Evolutionary conservation across 192 early-diverging fungal species (phyloP).

Genomic region (Backusella sp.): DNA sequence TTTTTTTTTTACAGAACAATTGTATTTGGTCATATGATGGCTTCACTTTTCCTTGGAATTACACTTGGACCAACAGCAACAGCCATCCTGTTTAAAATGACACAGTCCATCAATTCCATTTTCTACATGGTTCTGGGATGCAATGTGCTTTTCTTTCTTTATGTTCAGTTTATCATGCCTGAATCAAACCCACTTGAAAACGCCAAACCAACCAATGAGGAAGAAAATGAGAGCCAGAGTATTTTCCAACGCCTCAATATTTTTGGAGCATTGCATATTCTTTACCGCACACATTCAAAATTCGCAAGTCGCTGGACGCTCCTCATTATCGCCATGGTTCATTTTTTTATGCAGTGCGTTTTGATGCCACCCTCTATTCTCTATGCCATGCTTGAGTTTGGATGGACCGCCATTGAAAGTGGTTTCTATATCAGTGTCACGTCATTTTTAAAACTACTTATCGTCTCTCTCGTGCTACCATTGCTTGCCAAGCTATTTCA

Average conservation of each 20-base stretch:
- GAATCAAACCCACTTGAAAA: slow-evolving; percentile 28
- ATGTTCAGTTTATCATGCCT: slow-evolving; percentile 19
- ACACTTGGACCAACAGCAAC: slow-evolving; percentile 6
- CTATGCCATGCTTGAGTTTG: slow-evolving; percentile 44
- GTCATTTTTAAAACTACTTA: slow-evolving; percentile 24
- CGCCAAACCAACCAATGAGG: neutral
- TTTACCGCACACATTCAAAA: slow-evolving; percentile 12
- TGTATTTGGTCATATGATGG: slow-evolving; percentile 16
- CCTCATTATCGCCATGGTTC: slow-evolving; percentile 14
- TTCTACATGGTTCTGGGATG: neutral
- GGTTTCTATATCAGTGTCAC: slow-evolving; percentile 35
- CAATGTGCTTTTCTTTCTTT: slow-evolving; percentile 11
- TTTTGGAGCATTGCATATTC: slow-evolving; percentile 28
- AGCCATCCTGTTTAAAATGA: neutral
- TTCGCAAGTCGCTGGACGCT: slow-evolving; percentile 23
- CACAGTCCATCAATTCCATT: neutral
- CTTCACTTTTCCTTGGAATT: slow-evolving; percentile 9
- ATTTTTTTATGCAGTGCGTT: slow-evolving; percentile 20
- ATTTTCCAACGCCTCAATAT: slow-evolving; percentile 30
- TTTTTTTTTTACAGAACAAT: slow-evolving; percentile 4
- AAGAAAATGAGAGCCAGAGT: neutral
- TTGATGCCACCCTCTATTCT: slow-evolving; percentile 29
- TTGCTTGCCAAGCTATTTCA: slow-evolving; percentile 31
- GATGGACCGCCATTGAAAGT: slow-evolving; percentile 47
- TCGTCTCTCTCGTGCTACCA: slow-evolving; percentile 37